These are phyloP conservation scores for Pinus tabuliformis DNA, from an alignment of 75 land plant genomes.

Conservation along the genomic window DNA sequence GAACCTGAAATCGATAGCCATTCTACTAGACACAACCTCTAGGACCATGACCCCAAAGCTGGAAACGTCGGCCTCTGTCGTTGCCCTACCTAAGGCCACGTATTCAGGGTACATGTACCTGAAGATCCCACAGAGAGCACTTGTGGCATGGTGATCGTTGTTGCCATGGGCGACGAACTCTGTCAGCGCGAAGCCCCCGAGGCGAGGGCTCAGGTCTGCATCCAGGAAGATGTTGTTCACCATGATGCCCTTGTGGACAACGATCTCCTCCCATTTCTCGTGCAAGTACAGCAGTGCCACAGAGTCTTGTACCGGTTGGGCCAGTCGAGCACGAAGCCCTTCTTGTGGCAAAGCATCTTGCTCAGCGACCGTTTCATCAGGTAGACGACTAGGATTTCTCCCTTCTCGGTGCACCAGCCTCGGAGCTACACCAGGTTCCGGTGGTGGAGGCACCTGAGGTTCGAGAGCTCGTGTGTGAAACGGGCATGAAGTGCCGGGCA, in stretches of 20 bases:
- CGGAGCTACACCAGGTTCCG: conserved; percentile 71
- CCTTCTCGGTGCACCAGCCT: conserved; percentile 83
- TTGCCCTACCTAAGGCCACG: conserved; percentile 48
- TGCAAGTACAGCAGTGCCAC: conserved; percentile 78
- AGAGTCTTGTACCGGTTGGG: conserved; percentile 57
- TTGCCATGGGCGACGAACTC: conserved; percentile 62
- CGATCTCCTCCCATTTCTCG: conserved; percentile 92
- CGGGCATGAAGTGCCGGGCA: conserved; percentile 64
- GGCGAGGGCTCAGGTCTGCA: conserved; percentile 59
- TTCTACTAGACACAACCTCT: conserved; percentile 8
- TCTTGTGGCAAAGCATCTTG: conserved; percentile 32
- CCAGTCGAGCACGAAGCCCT: conserved; percentile 34
- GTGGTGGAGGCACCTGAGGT: conserved; percentile 58
- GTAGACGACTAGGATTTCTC: conserved; percentile 86
- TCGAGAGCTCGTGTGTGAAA: conserved; percentile 53
- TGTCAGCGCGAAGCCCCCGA: conserved; percentile 76
- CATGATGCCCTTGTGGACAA: conserved; percentile 71
- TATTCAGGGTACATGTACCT: conserved; percentile 93
- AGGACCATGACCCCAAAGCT: conserved; percentile 8
- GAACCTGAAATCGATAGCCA: conserved; percentile 7
- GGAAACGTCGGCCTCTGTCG: conserved; percentile 33
- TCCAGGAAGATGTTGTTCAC: conserved; percentile 61
- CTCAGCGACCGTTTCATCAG: conserved; percentile 49
- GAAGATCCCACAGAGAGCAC: conserved; percentile 65
- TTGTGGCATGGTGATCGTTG: conserved; percentile 6